A percentile compares a stretch with the other conserved stretches of the same genome.
Conservation (phyloP, 352 stramenopile species). For the Phytophthora sansomeana region DNA sequence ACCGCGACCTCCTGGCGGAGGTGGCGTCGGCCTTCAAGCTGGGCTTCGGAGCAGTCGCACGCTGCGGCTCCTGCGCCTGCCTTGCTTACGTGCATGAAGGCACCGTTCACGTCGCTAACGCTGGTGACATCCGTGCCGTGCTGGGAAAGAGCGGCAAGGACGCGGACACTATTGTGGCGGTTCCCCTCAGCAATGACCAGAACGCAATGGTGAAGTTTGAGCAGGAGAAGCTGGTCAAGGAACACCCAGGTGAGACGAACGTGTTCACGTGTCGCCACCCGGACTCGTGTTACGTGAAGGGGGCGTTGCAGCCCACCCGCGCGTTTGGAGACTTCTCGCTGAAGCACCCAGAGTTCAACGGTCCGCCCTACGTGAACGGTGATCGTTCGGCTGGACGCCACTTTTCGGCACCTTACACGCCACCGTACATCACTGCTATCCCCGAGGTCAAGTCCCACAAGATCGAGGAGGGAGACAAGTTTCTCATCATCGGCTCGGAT, state of each 20-base stretch:
- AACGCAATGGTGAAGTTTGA: slow-evolving; percentile 92
- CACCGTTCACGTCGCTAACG: slow-evolving; percentile 89
- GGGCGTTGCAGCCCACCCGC: slow-evolving; percentile 90
- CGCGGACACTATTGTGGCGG: slow-evolving; percentile 51
- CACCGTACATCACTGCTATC: slow-evolving; percentile 93
- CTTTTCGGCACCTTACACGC: slow-evolving; percentile 90
- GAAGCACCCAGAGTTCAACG: slow-evolving; percentile 95
- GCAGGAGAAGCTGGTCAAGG: slow-evolving; percentile 82
- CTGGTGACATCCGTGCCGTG: slow-evolving; percentile 86
- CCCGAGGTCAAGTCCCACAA: slow-evolving; percentile 82
- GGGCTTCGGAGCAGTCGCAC: slow-evolving; percentile 90
- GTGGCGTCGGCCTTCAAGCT: slow-evolving; percentile 90
- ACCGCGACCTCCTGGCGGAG: slow-evolving; percentile 85
- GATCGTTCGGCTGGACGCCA: slow-evolving; percentile 89
- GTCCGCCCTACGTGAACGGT: slow-evolving; percentile 74
- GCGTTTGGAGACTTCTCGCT: slow-evolving; percentile 94
- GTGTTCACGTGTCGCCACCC: slow-evolving; percentile 92
- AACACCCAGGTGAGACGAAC: slow-evolving; percentile 92
- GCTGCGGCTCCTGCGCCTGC: slow-evolving; percentile 90
- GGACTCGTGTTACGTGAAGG: slow-evolving; percentile 95
- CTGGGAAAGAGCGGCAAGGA: slow-evolving; percentile 63
- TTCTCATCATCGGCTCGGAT: slow-evolving; percentile 97
- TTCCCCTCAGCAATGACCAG: slow-evolving; percentile 92
- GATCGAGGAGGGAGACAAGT: slow-evolving; percentile 90
- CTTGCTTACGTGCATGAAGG: slow-evolving; percentile 80